Conservation (phyloP, 1,139 yeast species). For the Blastobotrys elegans region DNA sequence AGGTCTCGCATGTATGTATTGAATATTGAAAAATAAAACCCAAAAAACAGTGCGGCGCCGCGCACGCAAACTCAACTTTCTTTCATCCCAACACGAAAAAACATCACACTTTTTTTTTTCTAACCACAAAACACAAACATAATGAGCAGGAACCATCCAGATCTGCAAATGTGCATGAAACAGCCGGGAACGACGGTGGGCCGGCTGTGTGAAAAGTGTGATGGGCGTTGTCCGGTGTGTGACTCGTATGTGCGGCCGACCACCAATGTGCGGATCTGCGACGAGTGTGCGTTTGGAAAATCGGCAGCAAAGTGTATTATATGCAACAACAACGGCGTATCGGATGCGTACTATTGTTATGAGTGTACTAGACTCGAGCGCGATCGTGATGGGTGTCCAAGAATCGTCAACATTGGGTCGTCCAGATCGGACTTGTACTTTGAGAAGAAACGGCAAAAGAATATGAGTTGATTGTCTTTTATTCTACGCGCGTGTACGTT, state of each 20-base stretch:
- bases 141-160: constrained; percentile 92
- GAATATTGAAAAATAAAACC: too few relatives aligned
- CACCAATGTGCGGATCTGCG: constrained; percentile 70
- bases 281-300: constrained; percentile 78
- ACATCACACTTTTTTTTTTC: too few relatives aligned
- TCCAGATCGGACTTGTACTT: constrained; percentile 63
- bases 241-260: constrained; percentile 81
- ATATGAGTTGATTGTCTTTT: too few relatives aligned
- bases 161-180: constrained; percentile 77
- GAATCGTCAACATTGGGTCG: constrained; percentile 74
- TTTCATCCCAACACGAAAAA: too few relatives aligned
- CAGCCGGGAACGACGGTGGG: constrained; percentile 77
- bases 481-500: too few relatives aligned
- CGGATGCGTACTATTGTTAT: constrained; percentile 76
- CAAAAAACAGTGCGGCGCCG: too few relatives aligned
- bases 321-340: constrained; percentile 59
- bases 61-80: too few relatives aligned
- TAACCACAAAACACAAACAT: too few relatives aligned
- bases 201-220: constrained; percentile 75
- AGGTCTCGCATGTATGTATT: too few relatives aligned
- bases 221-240: constrained; percentile 88
- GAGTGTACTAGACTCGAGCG: constrained; percentile 80
- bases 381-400: constrained; percentile 92
- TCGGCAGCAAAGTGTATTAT: constrained; percentile 59
- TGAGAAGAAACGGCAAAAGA: constrained; percentile 41